Evolutionary conservation across 805 yeast genomes (phyloP), one percentile per base, ranked within the genome.

Genomic region (Zygoascus ofunaensis): DNA sequence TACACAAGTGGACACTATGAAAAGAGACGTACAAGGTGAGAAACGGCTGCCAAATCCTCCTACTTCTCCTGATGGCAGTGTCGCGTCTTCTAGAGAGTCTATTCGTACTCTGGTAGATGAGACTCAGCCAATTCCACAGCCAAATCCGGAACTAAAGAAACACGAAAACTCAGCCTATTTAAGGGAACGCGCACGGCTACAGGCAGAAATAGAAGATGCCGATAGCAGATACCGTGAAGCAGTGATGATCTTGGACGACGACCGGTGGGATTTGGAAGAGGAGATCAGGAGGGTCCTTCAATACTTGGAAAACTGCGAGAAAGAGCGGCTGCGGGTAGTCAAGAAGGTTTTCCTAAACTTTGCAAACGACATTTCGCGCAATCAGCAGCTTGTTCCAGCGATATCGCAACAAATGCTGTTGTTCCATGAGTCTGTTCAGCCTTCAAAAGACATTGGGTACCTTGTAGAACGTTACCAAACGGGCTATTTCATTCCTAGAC

Each of bases 301-400:
- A 2, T 80, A 77, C 55, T 73, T 84, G 79, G 86, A 83, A 58
- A 74, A 75, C 54, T 81, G 87, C 59, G 94, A 84, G 61, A 60
- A 73, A 18, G 90, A 82, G 58, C 69, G 94, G 54, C 63, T 79
- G 43, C 69, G 69, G 43, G 87, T 86, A 0, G 59, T 83, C 37
- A 79, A 81, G 55, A 77, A 77, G 50, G 87, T 76, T 1, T 72
- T 81, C 12, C 63, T 70, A 42, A 87, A 82, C 54, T 80, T 79
- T 54, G 66, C 80, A 23, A 69, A 77, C 1, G 66, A 76, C 7
- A 68, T 79, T 38, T 65, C 79, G 26, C 70, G 68, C 23, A 47
- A 42, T 19, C 22, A 46, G 52, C 72, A 70, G 43, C 41, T 43
- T 21, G 8, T 51, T 4, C 37, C 34, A 26, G 35, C 19, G 4